A percentile compares a stretch with the other conserved stretches of the same genome.
These are phyloP conservation scores for Rhizopus arrhizus DNA, from an alignment of 371 early-diverging fungal genomes.

Conservation along the genomic window DNA sequence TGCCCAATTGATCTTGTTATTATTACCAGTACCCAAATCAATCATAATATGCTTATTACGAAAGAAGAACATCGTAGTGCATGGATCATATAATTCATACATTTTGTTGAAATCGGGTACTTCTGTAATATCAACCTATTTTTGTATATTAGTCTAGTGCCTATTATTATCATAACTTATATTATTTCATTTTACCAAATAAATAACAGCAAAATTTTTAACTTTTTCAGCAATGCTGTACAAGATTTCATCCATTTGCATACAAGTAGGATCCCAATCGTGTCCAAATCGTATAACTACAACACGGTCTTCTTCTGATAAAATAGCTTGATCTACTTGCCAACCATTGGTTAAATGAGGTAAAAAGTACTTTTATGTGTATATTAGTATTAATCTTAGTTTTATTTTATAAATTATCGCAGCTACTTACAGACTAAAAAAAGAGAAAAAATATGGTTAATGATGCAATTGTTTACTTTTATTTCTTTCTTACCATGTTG, in stretches of 20 bases:
- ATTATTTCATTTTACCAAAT: conserved; percentile 62
- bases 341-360: conserved; percentile 86
- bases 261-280: conserved; percentile 96
- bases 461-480: too few relatives aligned
- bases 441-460: too few relatives aligned
- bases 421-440: conserved; percentile 21
- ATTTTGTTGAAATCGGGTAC: conserved; percentile 95
- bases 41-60: conserved; percentile 98
- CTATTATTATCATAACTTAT: conserved; percentile 1
- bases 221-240: conserved; percentile 92
- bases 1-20: conserved; percentile 98
- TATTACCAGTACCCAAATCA: conserved; percentile 98
- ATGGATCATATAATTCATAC: conserved; percentile 97
- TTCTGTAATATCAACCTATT: conserved; percentile 75
- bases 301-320: conserved; percentile 95
- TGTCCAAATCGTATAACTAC: conserved; percentile 97
- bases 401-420: neutral
- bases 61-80: conserved; percentile 93
- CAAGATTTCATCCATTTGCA: conserved; percentile 96
- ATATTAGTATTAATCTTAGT: neutral
- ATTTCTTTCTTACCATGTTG: too few relatives aligned
- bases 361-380: conserved; percentile 62
- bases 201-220: conserved; percentile 97
- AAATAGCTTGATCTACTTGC: conserved; percentile 99
- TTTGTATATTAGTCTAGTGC: neutral